Evolutionary conservation across 495 filamentous ascomycete species (phyloP), one percentile per base, ranked within the genome.

Genomic region (Xylaria scruposa): DNA sequence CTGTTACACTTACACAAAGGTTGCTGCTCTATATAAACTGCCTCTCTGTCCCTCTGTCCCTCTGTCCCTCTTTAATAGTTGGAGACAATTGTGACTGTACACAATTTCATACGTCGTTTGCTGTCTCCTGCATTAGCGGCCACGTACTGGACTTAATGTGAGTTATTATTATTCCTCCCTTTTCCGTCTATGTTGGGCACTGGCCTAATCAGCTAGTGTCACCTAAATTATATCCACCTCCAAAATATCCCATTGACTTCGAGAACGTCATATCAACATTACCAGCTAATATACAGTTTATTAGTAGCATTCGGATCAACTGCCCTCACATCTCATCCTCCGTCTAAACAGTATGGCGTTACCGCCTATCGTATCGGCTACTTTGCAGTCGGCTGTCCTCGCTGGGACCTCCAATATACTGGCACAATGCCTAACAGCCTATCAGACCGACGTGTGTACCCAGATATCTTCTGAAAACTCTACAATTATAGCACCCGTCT

Each of bases 371-470:
- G 82, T 90, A 29, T 84, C 76, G 36, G 90, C 91, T 15, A 91
- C 93, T 6, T 78, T 94, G 29, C 92, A 95, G 78, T 86, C 92
- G 17, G 88, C 88, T 19, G 70, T 93, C 61, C 86, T 99, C 7
- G 91, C 88, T 54, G 88, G 88, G 70, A 83, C 92, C 5, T 95
- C 94, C 70, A 97, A 97, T 74, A 72, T 97, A 72, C 79, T 97
- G 33, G 96, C 94, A 3, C 95, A 98, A 78, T 79, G 84, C 51
- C 89, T 98, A 70, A 87, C 90, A 49, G 87, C 92, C 42, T 92
- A 92, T 76, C 87, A 88, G 70, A 79, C 83, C 63, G 78, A 88
- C 71, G 93, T 94, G 87, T 47, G 84, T 64, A 40, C 21, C 17
- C 26, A 15, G 10, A 29, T 3, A 38, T 13, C 15, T 33, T 44